Evolutionary conservation across 345 rosid species (phyloP), one percentile per base, ranked within the genome.

Genomic region (Carallia pectinifolia): DNA sequence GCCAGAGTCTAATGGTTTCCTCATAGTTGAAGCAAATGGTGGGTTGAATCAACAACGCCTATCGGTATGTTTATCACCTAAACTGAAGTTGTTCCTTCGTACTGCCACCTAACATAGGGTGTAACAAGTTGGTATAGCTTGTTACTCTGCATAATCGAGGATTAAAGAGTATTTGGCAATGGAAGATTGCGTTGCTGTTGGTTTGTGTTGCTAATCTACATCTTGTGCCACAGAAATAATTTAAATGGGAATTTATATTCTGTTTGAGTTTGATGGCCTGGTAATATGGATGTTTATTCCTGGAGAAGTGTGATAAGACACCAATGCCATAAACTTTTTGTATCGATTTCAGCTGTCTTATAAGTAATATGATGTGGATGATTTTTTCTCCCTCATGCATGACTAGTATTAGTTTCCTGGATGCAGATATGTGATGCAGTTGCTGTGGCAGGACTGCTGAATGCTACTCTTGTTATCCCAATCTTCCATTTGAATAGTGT

Each of bases 41-140:
- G 99, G 99, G 50, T 80, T 94, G 83, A 94, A 92, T 80, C 99
- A 94, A 80, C 99, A 92, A 78, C 97, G 99, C 71, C 77, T 92
- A 71, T 94, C 99, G 78, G 99, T 94, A 86, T 67, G 97, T 84
- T 76, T 52, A 4, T 63, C 62, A 54, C 55, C 33, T 38, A 53
- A 47, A 52, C 50, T 44, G 2, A 31, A 19, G 23, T 36, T 53
- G 68, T 58, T 76, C 19, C 27, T 48, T 50, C 62, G 68, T 34
- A 64, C 34, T 56, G 31, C 33, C 6, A 27, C 29, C 33, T 56
- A 56, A 56, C 16, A 19, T 27, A 56, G 60, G 60, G 17, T 30
- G 12, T 56, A 27, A 56, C 31, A 56, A 27, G 4, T 56, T 56
- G 31, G 60, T 56, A 56, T 55, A 56, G 12, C 31, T 30, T 55